Evolutionary conservation across 768 basidiomycete species (phyloP), one percentile per base, ranked within the genome.

Genomic region (Trametes maxima): DNA sequence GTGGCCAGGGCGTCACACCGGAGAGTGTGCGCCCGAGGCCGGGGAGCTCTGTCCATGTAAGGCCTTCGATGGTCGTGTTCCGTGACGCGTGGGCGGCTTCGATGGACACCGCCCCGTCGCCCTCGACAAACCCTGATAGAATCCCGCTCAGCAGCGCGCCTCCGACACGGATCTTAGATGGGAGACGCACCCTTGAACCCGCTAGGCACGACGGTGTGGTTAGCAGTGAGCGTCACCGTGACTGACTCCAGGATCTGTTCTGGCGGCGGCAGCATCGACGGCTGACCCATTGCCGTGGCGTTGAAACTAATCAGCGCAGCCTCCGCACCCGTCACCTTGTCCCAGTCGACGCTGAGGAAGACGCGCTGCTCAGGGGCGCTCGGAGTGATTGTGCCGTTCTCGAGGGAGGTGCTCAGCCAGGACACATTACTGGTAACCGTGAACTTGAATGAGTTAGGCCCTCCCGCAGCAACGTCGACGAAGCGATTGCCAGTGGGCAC

Each of bases 381-480:
- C 13, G 81, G 73, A 4, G 80, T 80, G 24, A 89, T 77, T 12
- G 76, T 77, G 0, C 86, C 88, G 16, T 76, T 70, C 0, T 77
- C 67, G 4, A 79, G 74, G 5, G 80, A 78, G 12, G 87, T 67
- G 4, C 72, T 72, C 42, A 88, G 65, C 87, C 86, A 90, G 4
- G 81, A 70, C 5, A 72, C 81, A 60, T 84, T 84, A 57, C 75
- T 67, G 0, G 76, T 73, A 4, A 77, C 80, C 1, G 77, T 82
- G 74, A 81, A 90, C 0, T 76, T 82, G 72, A 88, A 87, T 0
- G 83, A 74, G 0, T 71, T 69, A 1, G 85, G 84, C 0, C 87
- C 87, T 16, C 86, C 86, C 2, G 85, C 79, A 1, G 83, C 79
- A 59, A 90, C 76, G 61, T 88, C 87, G 59, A 90, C 71, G 73